A percentile compares a stretch with the other conserved stretches of the same genome.
Evolutionary conservation across 2,329 filamentous ascomycete species (phyloP).

Genomic region (Seiridium unicorne): DNA sequence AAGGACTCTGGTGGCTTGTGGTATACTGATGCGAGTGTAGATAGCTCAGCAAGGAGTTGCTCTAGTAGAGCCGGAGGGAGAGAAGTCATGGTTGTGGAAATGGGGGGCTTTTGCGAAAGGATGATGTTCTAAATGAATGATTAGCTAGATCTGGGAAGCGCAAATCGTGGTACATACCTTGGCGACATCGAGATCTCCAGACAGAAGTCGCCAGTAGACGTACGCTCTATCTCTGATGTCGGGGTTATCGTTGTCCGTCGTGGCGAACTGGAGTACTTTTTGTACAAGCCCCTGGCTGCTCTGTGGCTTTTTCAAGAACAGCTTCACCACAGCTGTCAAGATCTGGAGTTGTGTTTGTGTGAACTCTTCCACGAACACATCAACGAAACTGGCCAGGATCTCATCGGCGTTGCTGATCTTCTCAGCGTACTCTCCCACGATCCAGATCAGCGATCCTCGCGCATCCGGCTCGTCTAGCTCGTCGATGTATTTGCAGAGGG

Average conservation of each 20-base stretch:
- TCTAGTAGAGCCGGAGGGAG: slow-evolving; percentile 82
- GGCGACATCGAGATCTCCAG: slow-evolving; percentile 84
- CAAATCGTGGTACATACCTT: slow-evolving; percentile 56
- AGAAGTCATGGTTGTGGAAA: slow-evolving; percentile 89
- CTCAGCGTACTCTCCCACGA: slow-evolving; percentile 97
- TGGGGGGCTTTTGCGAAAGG: slow-evolving; percentile 90
- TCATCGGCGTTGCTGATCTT: slow-evolving; percentile 99
- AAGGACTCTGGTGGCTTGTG: slow-evolving; percentile 99
- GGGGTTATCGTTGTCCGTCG: slow-evolving; percentile 93
- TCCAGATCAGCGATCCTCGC: slow-evolving; percentile 92
- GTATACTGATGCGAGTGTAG: slow-evolving; percentile 94
- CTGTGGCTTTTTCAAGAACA: slow-evolving; percentile 95
- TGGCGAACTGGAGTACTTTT: slow-evolving; percentile 89
- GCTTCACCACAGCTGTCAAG: slow-evolving; percentile 92
- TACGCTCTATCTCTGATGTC: slow-evolving; percentile 97
- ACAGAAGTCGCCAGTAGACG: slow-evolving; percentile 95
- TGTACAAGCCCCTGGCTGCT: slow-evolving; percentile 89
- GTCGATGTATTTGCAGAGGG: slow-evolving; percentile 93
- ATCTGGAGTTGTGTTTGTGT: slow-evolving; percentile 99
- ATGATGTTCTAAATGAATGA: slow-evolving; percentile 66
- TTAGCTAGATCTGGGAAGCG: not conserved
- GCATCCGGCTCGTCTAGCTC: slow-evolving; percentile 94
- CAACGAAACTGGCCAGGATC: slow-evolving; percentile 87
- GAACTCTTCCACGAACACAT: slow-evolving; percentile 94
- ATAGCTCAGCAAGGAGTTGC: slow-evolving; percentile 86